Percentiles rank a stretch among this genome's conserved stretches.
Evolutionary conservation across 352 stramenopile genomes (phyloP).

Genomic region (Globisporangium ultimum): DNA sequence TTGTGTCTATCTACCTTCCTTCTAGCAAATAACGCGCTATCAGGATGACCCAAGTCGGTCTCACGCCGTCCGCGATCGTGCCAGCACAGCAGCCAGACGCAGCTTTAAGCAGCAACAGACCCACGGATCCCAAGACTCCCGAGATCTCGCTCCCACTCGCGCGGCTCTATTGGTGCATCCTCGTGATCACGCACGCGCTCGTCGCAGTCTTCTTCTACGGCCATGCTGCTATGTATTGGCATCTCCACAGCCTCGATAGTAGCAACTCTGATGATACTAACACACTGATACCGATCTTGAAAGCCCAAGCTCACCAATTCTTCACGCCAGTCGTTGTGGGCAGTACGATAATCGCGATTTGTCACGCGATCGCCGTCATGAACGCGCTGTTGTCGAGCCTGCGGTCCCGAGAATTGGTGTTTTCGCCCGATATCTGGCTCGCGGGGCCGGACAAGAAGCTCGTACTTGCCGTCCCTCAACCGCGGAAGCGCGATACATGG

Average conservation of each 20-base stretch:
- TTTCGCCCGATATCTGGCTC: constrained; percentile 16
- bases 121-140: not conserved
- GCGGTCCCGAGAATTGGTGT: constrained; percentile 12
- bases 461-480: constrained; percentile 2
- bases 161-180: constrained; percentile 4
- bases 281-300: no score
- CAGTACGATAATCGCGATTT: constrained; percentile 10
- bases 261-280: no score
- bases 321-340: constrained; percentile 6
- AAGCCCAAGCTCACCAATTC: not conserved
- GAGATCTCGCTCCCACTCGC: constrained; percentile 7
- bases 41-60: not conserved
- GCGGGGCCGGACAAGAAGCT: constrained; percentile 11
- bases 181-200: constrained; percentile 4
- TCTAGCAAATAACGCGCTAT: no score
- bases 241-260: not conserved
- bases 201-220: constrained; percentile 11
- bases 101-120: not conserved
- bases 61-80: not conserved
- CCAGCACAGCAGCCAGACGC: not conserved
- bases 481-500: constrained; percentile 10
- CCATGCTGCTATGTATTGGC: constrained; percentile 10
- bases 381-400: constrained; percentile 14
- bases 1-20: no score
- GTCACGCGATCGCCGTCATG: constrained; percentile 11